phyloP scores from a whole-genome alignment of 176 grass and related monocot genomes.

The Aechmea fasciata region DNA sequence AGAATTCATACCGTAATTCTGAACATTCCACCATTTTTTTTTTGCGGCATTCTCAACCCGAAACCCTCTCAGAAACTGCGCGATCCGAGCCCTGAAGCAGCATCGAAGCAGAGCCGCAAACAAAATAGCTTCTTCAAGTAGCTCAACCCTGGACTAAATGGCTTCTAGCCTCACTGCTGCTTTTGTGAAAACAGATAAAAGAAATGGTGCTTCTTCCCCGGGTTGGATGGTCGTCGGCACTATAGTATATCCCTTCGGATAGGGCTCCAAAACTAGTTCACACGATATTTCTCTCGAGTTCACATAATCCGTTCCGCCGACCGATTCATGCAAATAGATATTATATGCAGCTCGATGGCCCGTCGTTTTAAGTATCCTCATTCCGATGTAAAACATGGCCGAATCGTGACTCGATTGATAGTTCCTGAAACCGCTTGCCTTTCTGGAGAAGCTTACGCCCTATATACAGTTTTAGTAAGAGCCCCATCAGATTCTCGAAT shows the following conservation, averaged over 20 bases:
- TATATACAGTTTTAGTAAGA: slow-evolving; percentile 24
- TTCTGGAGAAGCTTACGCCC: slow-evolving; percentile 97
- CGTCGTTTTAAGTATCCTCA: slow-evolving; percentile 96
- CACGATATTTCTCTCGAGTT: slow-evolving; percentile 98
- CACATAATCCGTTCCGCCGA: slow-evolving; percentile 91
- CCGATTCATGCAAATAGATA: slow-evolving; percentile 99
- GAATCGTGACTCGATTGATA: slow-evolving; percentile 96
- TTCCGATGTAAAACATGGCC: slow-evolving; percentile 92
- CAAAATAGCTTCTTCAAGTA: slow-evolving; percentile 10
- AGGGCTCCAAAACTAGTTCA: slow-evolving; percentile 91
- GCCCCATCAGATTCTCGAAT: background rate
- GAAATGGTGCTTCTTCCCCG: slow-evolving; percentile 97
- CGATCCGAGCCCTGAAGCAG: slow-evolving; percentile 18
- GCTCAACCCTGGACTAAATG: slow-evolving; percentile 37
- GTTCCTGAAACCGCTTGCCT: slow-evolving; percentile 81
- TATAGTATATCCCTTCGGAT: slow-evolving; percentile 98
- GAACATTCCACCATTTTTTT: too few species aligned
- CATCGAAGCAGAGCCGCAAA: slow-evolving; percentile 12
- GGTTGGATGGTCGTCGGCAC: slow-evolving; percentile 97
- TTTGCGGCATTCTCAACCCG: too few species aligned
- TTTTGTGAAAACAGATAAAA: slow-evolving; percentile 99
- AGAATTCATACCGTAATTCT: too few species aligned
- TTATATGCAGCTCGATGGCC: slow-evolving; percentile 90
- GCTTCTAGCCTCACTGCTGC: slow-evolving; percentile 87
- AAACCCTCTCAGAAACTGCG: slow-evolving; percentile 1